Evolutionary conservation across 495 filamentous ascomycete genomes (phyloP).

Genomic region (Haplographium delicatum): DNA sequence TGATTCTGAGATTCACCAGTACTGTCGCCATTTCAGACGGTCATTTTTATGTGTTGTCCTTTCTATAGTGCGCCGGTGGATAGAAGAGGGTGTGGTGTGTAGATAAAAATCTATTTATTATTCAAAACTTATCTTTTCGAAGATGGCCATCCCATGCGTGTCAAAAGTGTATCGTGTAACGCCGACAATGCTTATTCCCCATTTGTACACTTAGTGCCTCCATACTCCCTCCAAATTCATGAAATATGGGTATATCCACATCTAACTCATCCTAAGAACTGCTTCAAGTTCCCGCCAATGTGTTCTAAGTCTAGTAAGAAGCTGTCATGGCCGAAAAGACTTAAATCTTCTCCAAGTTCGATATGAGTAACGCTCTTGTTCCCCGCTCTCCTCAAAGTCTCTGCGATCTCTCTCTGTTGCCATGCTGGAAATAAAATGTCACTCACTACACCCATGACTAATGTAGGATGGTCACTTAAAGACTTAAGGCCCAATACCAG

Average conservation of each 20-base stretch:
- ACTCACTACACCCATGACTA: slow-evolving; percentile 92
- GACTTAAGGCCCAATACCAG: slow-evolving; percentile 68
- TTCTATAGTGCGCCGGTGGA: too few relatives aligned
- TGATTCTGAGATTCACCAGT: not conserved
- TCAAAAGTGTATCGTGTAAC: too few relatives aligned
- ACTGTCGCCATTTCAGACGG: too few relatives aligned
- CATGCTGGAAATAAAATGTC: slow-evolving; percentile 97
- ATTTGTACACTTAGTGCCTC: too few relatives aligned
- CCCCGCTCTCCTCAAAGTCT: slow-evolving; percentile 68
- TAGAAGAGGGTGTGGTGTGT: too few relatives aligned
- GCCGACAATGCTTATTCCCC: too few relatives aligned
- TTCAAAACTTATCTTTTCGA: too few relatives aligned
- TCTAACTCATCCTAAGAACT: slow-evolving; percentile 59
- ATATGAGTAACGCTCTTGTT: slow-evolving; percentile 78
- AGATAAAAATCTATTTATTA: too few relatives aligned
- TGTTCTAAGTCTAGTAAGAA: slow-evolving; percentile 91
- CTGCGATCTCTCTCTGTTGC: slow-evolving; percentile 94
- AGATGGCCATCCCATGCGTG: too few relatives aligned
- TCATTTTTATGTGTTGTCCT: too few relatives aligned
- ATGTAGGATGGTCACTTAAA: slow-evolving; percentile 66
- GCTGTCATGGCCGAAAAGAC: slow-evolving; percentile 93
- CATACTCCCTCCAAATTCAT: too few relatives aligned
- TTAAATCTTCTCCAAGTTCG: slow-evolving; percentile 87
- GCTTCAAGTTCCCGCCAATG: slow-evolving; percentile 75
- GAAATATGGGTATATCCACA: not conserved